These are phyloP conservation scores for Beauveria asiatica DNA, from an alignment of 2,329 filamentous ascomycete genomes.

Conservation along the genomic window DNA sequence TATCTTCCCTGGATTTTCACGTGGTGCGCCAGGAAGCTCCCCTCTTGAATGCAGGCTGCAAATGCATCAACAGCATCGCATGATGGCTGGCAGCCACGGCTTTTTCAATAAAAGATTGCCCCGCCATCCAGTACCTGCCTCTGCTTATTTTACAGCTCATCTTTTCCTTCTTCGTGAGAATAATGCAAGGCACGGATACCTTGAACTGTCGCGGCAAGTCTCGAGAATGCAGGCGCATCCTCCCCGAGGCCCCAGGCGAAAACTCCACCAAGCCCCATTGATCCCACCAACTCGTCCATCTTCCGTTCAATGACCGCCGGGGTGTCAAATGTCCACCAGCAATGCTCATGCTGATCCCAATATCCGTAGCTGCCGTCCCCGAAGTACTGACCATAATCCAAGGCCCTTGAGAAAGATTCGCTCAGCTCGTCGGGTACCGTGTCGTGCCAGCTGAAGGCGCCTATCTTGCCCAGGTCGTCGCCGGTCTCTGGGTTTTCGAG, in stretches of 20 bases:
- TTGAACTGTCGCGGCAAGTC: conserved; percentile 28
- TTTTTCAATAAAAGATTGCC: background rate
- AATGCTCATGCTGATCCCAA: conserved; percentile 47
- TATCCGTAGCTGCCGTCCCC: conserved; percentile 62
- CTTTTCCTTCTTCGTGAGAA: conserved; percentile 11
- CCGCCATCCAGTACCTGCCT: background rate
- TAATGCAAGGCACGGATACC: conserved; percentile 15
- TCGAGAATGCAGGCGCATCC: conserved; percentile 42
- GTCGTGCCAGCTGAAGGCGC: conserved; percentile 53
- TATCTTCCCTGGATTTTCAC: background rate
- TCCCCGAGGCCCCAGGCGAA: conserved; percentile 72
- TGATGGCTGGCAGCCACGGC: background rate
- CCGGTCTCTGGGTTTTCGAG: conserved; percentile 53
- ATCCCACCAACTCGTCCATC: conserved; percentile 49
- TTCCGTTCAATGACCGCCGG: conserved; percentile 51
- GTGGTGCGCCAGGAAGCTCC: background rate
- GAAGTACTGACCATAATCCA: conserved; percentile 38
- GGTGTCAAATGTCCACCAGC: conserved; percentile 72
- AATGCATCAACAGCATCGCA: background rate
- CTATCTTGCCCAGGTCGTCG: conserved; percentile 47
- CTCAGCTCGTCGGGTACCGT: conserved; percentile 42
- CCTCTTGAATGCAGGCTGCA: too few relatives aligned
- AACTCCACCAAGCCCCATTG: conserved; percentile 54
- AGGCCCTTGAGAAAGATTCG: conserved; percentile 50
- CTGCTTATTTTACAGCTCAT: conserved; percentile 22